Evolutionary conservation across 202 grass and related monocot genomes (phyloP).

Genomic region (Thinopyrum obtusiflorum): DNA sequence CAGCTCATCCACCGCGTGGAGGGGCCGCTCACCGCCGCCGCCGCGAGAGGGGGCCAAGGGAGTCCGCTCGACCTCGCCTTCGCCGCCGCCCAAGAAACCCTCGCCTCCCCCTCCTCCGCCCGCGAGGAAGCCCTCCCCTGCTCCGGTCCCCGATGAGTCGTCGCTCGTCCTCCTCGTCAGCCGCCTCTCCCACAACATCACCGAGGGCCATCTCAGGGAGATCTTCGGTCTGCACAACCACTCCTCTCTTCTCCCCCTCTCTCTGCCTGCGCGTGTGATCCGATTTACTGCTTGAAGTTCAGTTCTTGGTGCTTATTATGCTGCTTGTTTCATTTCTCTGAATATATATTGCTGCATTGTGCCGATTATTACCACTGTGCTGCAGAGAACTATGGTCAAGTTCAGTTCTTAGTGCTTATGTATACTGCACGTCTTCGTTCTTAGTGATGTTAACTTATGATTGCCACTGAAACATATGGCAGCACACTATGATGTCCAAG

Average conservation of each 20-base stretch:
- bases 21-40: conserved; percentile 44
- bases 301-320: neutral
- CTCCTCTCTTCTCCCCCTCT: neutral
- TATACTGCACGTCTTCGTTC: too few species aligned
- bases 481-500: neutral
- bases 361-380: neutral
- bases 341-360: neutral
- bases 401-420: neutral
- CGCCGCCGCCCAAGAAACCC: conserved; percentile 43
- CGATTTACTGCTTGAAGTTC: neutral
- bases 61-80: conserved; percentile 27
- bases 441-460: too few species aligned
- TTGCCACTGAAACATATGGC: neutral
- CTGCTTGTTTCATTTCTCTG: neutral
- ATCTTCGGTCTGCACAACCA: conserved; percentile 61
- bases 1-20: conserved; percentile 48
- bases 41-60: neutral
- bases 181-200: conserved; percentile 85
- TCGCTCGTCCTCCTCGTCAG: conserved; percentile 75
- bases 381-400: conserved; percentile 67
- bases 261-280: neutral
- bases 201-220: conserved; percentile 86
- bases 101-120: conserved; percentile 14
- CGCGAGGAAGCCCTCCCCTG: conserved; percentile 53
- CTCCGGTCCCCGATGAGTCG: conserved; percentile 53